A percentile compares a stretch with the other conserved stretches of the same genome.
phyloP scores from a whole-genome alignment of 371 early-diverging fungal genomes.

The Funneliformis caledonium region DNA sequence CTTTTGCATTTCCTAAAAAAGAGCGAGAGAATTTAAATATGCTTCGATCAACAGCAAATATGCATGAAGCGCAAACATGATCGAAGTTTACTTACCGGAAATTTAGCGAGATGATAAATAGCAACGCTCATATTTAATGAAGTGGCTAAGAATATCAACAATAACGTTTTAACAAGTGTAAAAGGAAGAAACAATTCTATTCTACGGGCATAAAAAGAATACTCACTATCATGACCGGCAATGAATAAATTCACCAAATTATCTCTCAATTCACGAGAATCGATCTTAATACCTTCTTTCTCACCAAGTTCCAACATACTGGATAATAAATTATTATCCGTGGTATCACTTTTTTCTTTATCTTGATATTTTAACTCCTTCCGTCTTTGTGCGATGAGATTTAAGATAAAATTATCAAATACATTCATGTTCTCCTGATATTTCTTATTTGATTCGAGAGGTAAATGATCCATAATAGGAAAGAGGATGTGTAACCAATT shows the following conservation, averaged over 20 bases:
- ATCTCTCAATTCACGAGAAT: not conserved
- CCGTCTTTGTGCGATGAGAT: not conserved
- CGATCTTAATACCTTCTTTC: not conserved
- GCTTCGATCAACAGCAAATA: too few relatives aligned
- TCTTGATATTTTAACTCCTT: not conserved
- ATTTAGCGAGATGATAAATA: slow-evolving; percentile 9
- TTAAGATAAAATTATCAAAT: not conserved
- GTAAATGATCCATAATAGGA: not conserved
- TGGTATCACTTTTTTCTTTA: not conserved
- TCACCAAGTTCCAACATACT: not conserved
- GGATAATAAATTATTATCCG: not conserved
- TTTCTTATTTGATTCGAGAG: not conserved
- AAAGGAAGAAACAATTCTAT: not conserved
- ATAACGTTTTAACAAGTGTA: not conserved
- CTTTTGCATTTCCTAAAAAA: slow-evolving; percentile 16
- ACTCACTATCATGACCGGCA: slow-evolving; percentile 1
- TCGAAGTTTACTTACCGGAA: not conserved
- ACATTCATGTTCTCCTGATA: not conserved
- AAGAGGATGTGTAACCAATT: not conserved
- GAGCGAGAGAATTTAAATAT: too few relatives aligned
- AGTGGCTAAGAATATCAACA: not conserved
- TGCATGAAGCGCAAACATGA: too few relatives aligned
- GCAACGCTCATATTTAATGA: not conserved
- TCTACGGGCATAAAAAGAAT: not conserved
- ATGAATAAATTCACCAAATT: not conserved